Conservation (phyloP, 805 yeast genomes). For the Diddensiella caesifluorescens region DNA sequence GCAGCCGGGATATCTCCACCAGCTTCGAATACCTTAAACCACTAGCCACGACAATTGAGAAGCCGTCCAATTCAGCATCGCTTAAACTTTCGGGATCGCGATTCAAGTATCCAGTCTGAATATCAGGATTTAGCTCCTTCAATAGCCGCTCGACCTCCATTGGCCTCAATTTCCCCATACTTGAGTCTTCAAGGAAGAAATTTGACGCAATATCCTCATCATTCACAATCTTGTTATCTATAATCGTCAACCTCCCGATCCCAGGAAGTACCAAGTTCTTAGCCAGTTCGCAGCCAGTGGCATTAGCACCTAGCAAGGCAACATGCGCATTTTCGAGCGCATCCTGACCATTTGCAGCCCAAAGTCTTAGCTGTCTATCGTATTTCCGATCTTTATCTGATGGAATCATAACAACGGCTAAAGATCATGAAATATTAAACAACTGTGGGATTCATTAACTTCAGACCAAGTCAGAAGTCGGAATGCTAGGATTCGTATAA, state of each 20-base stretch:
- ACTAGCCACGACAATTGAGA: constrained; percentile 45
- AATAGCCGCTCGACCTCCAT: constrained; percentile 39
- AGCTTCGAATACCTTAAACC: constrained; percentile 30
- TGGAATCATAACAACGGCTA: background rate
- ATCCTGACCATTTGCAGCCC: constrained; percentile 77
- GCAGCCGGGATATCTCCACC: constrained; percentile 30
- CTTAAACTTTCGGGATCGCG: background rate
- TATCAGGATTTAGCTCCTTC: constrained; percentile 58
- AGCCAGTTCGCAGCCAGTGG: constrained; percentile 55
- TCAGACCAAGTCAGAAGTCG: too few relatives aligned
- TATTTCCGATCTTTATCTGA: constrained; percentile 41
- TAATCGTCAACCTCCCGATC: constrained; percentile 56
- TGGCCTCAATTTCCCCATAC: constrained; percentile 42
- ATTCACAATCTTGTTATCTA: constrained; percentile 43
- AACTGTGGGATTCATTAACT: too few relatives aligned
- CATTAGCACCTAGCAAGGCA: constrained; percentile 53
- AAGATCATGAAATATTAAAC: too few relatives aligned
- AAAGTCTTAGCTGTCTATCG: constrained; percentile 82
- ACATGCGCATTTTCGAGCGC: constrained; percentile 53
- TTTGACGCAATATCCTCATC: constrained; percentile 48
- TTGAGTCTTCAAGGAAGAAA: constrained; percentile 50
- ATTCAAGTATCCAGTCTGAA: constrained; percentile 33
- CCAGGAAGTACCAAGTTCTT: constrained; percentile 79
- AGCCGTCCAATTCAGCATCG: background rate
- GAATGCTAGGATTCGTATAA: too few relatives aligned